A percentile compares a stretch with the other conserved stretches of the same genome.
Conservation (phyloP, 805 yeast species). For the Helenozyma baotianmanensis region DNA sequence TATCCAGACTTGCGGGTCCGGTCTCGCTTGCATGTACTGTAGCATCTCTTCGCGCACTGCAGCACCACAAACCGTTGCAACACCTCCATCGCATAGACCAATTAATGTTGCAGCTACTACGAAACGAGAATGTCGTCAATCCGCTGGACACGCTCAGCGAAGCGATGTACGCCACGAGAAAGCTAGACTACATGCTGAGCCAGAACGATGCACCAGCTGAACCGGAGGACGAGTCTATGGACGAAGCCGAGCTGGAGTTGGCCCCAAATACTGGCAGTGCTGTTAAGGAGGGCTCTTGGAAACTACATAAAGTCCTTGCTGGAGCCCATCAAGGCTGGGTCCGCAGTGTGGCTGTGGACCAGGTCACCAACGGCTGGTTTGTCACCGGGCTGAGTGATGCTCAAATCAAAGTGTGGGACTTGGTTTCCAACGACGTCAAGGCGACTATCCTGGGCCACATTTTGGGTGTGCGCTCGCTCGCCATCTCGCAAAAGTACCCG, state of each 20-base stretch:
- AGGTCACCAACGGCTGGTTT: slow-evolving; percentile 78
- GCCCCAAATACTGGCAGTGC: no score
- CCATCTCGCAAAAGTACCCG: slow-evolving; percentile 71
- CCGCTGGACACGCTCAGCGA: slow-evolving; percentile 29
- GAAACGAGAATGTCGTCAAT: neutral
- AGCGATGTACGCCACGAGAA: slow-evolving; percentile 26
- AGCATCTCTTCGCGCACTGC: no score
- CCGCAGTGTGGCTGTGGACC: slow-evolving; percentile 75
- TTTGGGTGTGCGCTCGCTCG: slow-evolving; percentile 79
- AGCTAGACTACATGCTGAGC: slow-evolving; percentile 20
- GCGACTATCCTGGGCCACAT: slow-evolving; percentile 86
- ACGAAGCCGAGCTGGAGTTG: neutral
- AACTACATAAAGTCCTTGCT: slow-evolving; percentile 63
- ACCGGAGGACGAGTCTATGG: neutral
- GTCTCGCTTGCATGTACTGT: no score
- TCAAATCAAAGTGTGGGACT: slow-evolving; percentile 88
- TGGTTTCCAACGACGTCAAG: slow-evolving; percentile 64
- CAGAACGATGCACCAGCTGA: neutral
- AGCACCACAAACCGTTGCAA: no score
- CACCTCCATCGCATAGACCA: no score
- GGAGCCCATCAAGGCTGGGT: slow-evolving; percentile 94
- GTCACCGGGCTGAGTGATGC: slow-evolving; percentile 88
- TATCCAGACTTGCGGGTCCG: no score
- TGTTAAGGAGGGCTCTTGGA: slow-evolving; percentile 47
- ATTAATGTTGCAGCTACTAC: slow-evolving; percentile 1